phyloP scores from a whole-genome alignment of 129 eudicot genomes.

The Pittosporum tobira region DNA sequence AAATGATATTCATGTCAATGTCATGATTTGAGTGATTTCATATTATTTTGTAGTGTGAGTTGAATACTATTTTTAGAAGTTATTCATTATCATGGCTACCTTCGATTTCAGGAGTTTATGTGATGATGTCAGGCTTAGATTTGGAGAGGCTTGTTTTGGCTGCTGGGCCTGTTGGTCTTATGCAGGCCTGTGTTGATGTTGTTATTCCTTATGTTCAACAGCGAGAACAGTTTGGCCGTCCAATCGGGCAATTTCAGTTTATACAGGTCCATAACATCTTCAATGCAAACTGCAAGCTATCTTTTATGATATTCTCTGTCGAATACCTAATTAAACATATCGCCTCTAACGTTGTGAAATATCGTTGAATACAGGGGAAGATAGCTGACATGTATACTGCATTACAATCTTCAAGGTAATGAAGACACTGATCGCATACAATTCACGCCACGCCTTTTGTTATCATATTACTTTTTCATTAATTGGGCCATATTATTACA shows the following conservation, averaged over 20 bases:
- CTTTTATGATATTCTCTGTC: no score
- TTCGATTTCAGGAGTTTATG: constrained; percentile 78
- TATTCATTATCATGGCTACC: neutral
- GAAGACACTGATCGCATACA: neutral
- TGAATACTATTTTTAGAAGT: neutral
- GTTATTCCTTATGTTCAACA: constrained; percentile 85
- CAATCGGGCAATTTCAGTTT: constrained; percentile 11
- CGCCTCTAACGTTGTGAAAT: no score
- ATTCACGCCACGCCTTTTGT: neutral
- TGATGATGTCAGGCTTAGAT: constrained; percentile 97
- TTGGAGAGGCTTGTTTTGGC: constrained; percentile 94
- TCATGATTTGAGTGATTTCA: neutral
- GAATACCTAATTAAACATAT: no score
- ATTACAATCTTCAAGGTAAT: constrained; percentile 89
- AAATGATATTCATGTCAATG: neutral
- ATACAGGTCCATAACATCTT: no score
- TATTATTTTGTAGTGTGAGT: neutral
- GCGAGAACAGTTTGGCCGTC: constrained; percentile 87
- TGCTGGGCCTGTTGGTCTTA: constrained; percentile 90
- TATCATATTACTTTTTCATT: neutral
- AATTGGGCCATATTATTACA: constrained; percentile 18
- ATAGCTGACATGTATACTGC: constrained; percentile 95
- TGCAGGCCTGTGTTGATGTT: constrained; percentile 92
- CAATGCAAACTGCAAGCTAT: no score
- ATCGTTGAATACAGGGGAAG: constrained; percentile 53